Evolutionary conservation across 768 basidiomycete species (phyloP).

Genomic region (Tulasnella sp.): DNA sequence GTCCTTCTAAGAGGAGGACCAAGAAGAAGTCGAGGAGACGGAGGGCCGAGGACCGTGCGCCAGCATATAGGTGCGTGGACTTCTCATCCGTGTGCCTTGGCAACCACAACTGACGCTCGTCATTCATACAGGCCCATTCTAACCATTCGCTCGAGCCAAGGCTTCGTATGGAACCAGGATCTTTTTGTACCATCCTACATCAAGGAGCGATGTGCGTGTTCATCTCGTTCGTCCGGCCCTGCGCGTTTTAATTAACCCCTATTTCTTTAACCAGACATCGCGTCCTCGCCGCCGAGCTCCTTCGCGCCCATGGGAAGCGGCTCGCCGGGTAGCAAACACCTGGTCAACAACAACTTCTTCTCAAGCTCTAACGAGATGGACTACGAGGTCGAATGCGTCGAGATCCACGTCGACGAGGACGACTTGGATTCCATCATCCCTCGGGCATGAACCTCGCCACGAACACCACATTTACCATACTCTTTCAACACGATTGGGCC

Average conservation of each 20-base stretch:
- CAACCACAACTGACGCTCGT: too few relatives aligned
- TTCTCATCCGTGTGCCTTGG: too few relatives aligned
- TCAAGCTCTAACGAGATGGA: constrained; percentile 33
- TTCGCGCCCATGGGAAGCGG: constrained; percentile 16
- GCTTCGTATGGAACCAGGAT: constrained; percentile 91
- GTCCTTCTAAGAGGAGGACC: constrained; percentile 20
- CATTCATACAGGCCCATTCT: constrained; percentile 60
- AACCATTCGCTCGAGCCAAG: constrained; percentile 78
- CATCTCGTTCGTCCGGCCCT: constrained; percentile 12
- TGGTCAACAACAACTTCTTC: constrained; percentile 11
- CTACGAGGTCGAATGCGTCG: constrained; percentile 79
- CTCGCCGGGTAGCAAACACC: background rate
- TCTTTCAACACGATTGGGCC: too few relatives aligned
- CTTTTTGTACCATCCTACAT: constrained; percentile 82
- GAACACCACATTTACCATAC: too few relatives aligned
- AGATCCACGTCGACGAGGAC: constrained; percentile 72
- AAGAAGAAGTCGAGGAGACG: constrained; percentile 17
- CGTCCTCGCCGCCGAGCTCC: constrained; percentile 69
- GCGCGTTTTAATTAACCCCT: constrained; percentile 17
- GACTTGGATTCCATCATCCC: constrained; percentile 72
- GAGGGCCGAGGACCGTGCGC: constrained; percentile 47
- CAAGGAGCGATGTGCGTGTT: constrained; percentile 73
- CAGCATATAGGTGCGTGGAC: constrained; percentile 47
- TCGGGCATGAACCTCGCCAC: background rate
- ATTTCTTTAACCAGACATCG: constrained; percentile 44